Evolutionary conservation across 1,284 basidiomycete species (phyloP).

Genomic region (Vanrija sp.): DNA sequence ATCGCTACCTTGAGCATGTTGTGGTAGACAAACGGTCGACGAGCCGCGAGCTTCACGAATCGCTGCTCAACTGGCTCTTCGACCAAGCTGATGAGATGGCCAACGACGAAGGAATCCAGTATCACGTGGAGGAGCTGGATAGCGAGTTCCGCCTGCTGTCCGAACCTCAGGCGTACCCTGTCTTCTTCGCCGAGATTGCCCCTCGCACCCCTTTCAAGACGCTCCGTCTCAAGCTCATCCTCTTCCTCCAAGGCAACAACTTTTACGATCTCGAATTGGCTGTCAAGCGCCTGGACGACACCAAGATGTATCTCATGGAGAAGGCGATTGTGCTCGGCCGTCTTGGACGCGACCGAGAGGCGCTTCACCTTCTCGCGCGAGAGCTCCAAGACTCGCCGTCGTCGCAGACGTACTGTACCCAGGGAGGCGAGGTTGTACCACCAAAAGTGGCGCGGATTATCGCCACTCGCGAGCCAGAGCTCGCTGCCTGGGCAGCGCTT

Average conservation of each 20-base stretch:
- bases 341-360: conserved; percentile 62
- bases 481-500: conserved; percentile 59
- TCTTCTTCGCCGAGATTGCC: conserved; percentile 45
- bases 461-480: conserved; percentile 37
- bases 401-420: conserved; percentile 75
- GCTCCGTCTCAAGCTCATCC: conserved; percentile 65
- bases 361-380: conserved; percentile 65
- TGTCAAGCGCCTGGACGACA: conserved; percentile 53
- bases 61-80: conserved; percentile 30
- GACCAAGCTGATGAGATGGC: conserved; percentile 29
- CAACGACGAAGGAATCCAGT: conserved; percentile 45
- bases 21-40: conserved; percentile 62
- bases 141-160: conserved; percentile 41
- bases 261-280: conserved; percentile 61
- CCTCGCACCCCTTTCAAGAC: conserved; percentile 71
- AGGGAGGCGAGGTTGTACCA: conserved; percentile 66
- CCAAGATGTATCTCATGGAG: conserved; percentile 61
- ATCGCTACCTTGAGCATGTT: conserved; percentile 72
- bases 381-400: conserved; percentile 67
- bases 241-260: conserved; percentile 72
- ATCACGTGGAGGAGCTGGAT: conserved; percentile 47
- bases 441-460: conserved; percentile 58
- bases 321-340: conserved; percentile 75
- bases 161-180: conserved; percentile 36
- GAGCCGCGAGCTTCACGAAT: conserved; percentile 36